These are phyloP conservation scores for Lepiota brunneoincarnata DNA, from an alignment of 768 basidiomycete species.

Conservation along the genomic window DNA sequence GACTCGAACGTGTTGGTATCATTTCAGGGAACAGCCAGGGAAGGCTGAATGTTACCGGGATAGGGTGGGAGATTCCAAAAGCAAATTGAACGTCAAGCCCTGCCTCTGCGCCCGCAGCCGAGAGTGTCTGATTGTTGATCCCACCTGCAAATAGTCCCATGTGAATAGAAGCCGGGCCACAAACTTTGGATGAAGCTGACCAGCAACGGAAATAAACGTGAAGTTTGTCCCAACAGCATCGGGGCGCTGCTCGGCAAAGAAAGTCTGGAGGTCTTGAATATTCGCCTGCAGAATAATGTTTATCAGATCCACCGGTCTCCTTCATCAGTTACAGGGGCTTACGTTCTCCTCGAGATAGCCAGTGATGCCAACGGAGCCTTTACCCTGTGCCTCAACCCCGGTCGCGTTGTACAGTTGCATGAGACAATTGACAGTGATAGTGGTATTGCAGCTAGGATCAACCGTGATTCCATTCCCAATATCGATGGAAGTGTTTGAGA, in stretches of 20 bases:
- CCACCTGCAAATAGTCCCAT: constrained; percentile 39
- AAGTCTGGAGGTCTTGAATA: constrained; percentile 44
- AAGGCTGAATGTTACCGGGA: constrained; percentile 31
- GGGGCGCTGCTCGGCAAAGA: constrained; percentile 44
- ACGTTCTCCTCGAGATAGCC: constrained; percentile 36
- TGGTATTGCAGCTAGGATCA: constrained; percentile 45
- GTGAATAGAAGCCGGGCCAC: constrained; percentile 11
- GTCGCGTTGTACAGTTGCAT: constrained; percentile 52
- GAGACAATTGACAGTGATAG: constrained; percentile 51
- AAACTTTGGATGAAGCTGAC: constrained; percentile 25
- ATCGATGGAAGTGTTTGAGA: constrained; percentile 16
- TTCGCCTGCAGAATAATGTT: constrained; percentile 29
- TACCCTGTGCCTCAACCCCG: constrained; percentile 37
- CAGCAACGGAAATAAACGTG: constrained; percentile 53
- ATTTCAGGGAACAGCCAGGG: not conserved
- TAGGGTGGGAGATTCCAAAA: constrained; percentile 59
- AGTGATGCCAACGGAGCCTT: constrained; percentile 52
- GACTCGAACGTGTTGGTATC: constrained; percentile 10
- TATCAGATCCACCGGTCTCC: not conserved
- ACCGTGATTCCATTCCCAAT: constrained; percentile 34
- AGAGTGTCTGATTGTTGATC: constrained; percentile 48
- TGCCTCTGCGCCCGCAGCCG: constrained; percentile 57
- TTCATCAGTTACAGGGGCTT: not conserved
- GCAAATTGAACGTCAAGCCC: constrained; percentile 63
- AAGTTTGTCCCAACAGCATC: constrained; percentile 48